phyloP scores from a whole-genome alignment of 345 rosid genomes.

The Gossypium ekmanianum region DNA sequence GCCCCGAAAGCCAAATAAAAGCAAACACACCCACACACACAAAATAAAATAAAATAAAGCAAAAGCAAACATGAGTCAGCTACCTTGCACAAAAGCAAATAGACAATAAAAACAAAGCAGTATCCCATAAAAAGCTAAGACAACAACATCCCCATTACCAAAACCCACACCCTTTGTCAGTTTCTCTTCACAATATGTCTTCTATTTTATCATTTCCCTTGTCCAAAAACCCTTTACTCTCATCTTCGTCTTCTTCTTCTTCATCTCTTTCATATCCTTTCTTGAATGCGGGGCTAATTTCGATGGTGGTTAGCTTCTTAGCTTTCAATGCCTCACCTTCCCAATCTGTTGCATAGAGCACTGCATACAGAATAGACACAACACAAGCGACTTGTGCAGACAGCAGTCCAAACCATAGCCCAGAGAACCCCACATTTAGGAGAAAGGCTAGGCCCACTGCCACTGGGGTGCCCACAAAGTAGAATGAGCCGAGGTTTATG shows the following conservation, averaged over 20 bases:
- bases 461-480: conserved; percentile 90
- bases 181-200: conserved; percentile 24
- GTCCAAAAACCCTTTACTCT: conserved; percentile 34
- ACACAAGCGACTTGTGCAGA: conserved; percentile 90
- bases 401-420: conserved; percentile 86
- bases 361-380: conserved; percentile 56
- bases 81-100: conserved; percentile 12
- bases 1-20: background rate
- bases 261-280: conserved; percentile 25
- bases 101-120: conserved; percentile 12
- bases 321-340: conserved; percentile 77
- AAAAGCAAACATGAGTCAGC: conserved; percentile 10
- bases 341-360: conserved; percentile 79
- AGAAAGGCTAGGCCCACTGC: conserved; percentile 86
- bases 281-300: conserved; percentile 25
- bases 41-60: background rate
- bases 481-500: conserved; percentile 77
- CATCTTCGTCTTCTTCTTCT: conserved; percentile 10
- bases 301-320: conserved; percentile 48
- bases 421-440: conserved; percentile 68
- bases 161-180: conserved; percentile 2
- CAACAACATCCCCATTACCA: conserved; percentile 13
- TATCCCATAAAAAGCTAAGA: conserved; percentile 21
- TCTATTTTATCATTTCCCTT: conserved; percentile 34
- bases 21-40: too few species aligned